A percentile compares a stretch with the other conserved stretches of the same genome.
phyloP scores from a whole-genome alignment of 257 asterid genomes.

The Penstemon davidsonii region DNA sequence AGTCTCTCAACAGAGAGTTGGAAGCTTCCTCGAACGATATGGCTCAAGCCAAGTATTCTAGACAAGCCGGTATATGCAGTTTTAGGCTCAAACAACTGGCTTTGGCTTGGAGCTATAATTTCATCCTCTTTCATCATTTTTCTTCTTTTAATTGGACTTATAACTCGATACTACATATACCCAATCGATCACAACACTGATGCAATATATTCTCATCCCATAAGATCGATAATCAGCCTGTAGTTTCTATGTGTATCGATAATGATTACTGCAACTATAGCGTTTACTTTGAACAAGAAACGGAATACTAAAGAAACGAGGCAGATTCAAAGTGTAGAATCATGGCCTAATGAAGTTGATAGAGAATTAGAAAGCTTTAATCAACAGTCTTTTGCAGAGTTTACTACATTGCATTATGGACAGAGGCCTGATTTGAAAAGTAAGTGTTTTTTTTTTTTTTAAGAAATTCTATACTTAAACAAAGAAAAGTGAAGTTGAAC shows the following conservation, averaged over 20 bases:
- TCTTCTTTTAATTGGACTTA: slow-evolving; percentile 46
- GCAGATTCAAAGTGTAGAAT: slow-evolving; percentile 36
- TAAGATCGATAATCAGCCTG: slow-evolving; percentile 22
- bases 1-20: slow-evolving; percentile 24
- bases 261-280: slow-evolving; percentile 32
- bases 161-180: slow-evolving; percentile 51
- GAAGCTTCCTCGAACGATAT: slow-evolving; percentile 29
- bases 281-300: slow-evolving; percentile 42
- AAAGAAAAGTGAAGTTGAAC: background rate
- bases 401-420: slow-evolving; percentile 44
- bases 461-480: background rate
- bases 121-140: slow-evolving; percentile 46
- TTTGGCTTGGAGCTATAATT: slow-evolving; percentile 62
- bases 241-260: slow-evolving; percentile 31
- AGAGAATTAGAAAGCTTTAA: slow-evolving; percentile 49
- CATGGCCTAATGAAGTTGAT: slow-evolving; percentile 29
- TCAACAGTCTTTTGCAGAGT: slow-evolving; percentile 30
- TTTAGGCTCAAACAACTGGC: slow-evolving; percentile 59
- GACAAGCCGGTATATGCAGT: slow-evolving; percentile 43
- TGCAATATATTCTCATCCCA: slow-evolving; percentile 20
- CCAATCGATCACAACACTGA: slow-evolving; percentile 36
- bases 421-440: slow-evolving; percentile 53
- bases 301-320: background rate
- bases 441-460: slow-evolving; percentile 26
- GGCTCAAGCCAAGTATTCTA: slow-evolving; percentile 37